Evolutionary conservation across 176 grass and related monocot species (phyloP), one percentile per base, ranked within the genome.

Genomic region (barley (Hordeum vulgare)): DNA sequence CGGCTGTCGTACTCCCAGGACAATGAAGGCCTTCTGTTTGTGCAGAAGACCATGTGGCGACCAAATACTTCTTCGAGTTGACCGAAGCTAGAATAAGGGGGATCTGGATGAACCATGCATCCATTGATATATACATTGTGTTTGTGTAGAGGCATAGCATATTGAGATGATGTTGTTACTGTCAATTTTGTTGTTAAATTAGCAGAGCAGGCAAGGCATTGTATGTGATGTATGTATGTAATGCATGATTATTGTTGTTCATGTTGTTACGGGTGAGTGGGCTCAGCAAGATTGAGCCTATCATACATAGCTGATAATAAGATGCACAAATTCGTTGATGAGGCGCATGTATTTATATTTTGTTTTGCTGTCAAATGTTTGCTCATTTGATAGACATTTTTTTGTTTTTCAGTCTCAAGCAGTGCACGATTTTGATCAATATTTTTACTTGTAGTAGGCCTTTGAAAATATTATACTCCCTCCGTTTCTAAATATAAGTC

Each of bases 21-120:
- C 2, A 87, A 89, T 3, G 88, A 94, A 78, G 94, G 88, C 58
- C 66, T 97, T 81, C 63, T 97, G 31, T 94, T 85, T 49, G 83
- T 90, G 70, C 73, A 94, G 15, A 97, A 97, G 66, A 83, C 85
- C 13, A 34, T 54, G 31, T 97, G 94, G 92, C 85, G 92, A 36
- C 92, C 90, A 6, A 87, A 49, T 15, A 15, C 71, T 74, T 47
- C 70, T 73, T 74, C 84, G 85, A 78, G 35, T 37, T 31, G 90
- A 93, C 29, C 21, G 88, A 93, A 47, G 36, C 86, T 76, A 91
- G 59, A 40, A 40, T 18, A 3, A 5, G 51, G 18, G 39, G 17
- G 1, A 1, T 27, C 7, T 47, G 1, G 25, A 45, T 8, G 40
- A 26, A 56, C 51, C 18, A 56, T 56, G 51, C 51, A 56, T 47